phyloP scores from a whole-genome alignment of 148 eudicot genomes.

The Silene latifolia region DNA sequence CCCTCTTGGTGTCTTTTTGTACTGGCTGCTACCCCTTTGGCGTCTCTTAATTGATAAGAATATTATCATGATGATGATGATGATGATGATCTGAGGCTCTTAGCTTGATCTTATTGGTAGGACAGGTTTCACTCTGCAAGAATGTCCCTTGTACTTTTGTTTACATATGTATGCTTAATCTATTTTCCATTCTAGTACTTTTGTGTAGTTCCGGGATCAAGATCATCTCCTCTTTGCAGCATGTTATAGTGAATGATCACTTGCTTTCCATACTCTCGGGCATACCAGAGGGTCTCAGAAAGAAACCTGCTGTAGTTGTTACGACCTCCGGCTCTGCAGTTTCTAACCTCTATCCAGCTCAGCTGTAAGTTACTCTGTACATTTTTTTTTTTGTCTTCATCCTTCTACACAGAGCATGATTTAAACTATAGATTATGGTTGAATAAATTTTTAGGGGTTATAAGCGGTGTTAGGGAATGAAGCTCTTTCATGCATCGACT shows the following conservation, averaged over 20 bases:
- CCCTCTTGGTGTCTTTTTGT: too few relatives aligned
- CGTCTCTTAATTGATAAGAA: background rate
- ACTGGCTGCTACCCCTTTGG: too few relatives aligned
- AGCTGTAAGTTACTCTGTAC: slow-evolving; percentile 55
- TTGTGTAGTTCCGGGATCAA: slow-evolving; percentile 97
- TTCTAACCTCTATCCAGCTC: slow-evolving; percentile 92
- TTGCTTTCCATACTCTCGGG: slow-evolving; percentile 93
- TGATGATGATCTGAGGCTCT: slow-evolving; percentile 20
- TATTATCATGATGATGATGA: background rate
- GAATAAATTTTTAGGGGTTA: too few relatives aligned
- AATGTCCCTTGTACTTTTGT: slow-evolving; percentile 78
- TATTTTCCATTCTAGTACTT: slow-evolving; percentile 64
- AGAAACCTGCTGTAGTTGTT: slow-evolving; percentile 91
- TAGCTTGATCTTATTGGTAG: slow-evolving; percentile 31
- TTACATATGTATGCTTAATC: slow-evolving; percentile 30
- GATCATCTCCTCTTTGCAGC: slow-evolving; percentile 88
- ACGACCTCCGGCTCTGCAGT: slow-evolving; percentile 97
- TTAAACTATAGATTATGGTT: too few relatives aligned
- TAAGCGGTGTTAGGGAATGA: too few relatives aligned
- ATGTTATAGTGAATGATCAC: slow-evolving; percentile 91
- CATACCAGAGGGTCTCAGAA: slow-evolving; percentile 79
- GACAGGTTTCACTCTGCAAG: slow-evolving; percentile 31
- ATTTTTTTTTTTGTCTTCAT: too few relatives aligned
- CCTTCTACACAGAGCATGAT: too few relatives aligned
- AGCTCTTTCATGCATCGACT: too few relatives aligned